Conservation (phyloP, 1,284 basidiomycete species). For the Cutaneotrichosporon dermatis region DNA sequence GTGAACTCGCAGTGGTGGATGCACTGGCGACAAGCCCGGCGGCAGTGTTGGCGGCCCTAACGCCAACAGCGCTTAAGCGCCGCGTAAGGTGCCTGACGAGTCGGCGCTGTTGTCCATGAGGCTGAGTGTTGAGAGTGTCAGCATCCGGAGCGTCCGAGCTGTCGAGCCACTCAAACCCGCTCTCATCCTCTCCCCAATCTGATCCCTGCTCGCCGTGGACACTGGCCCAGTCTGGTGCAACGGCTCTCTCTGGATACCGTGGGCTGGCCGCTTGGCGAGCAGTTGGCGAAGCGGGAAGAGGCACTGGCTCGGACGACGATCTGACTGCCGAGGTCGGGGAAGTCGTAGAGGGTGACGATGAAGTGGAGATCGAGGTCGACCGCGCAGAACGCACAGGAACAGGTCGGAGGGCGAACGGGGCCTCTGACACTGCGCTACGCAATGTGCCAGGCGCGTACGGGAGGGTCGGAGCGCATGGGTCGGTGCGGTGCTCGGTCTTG, state of each 20-base stretch:
- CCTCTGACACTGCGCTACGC: conserved; percentile 10
- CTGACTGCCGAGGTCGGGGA: not conserved
- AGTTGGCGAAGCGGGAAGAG: not conserved
- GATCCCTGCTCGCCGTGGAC: conserved; percentile 45
- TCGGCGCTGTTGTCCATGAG: not conserved
- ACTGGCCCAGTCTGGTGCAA: conserved; percentile 27
- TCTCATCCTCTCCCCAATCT: conserved; percentile 47
- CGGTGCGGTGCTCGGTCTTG: not conserved
- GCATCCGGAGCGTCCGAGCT: conserved; percentile 22
- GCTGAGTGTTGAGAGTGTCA: not conserved
- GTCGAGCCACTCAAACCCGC: conserved; percentile 44
- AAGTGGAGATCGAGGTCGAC: not conserved
- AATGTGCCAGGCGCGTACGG: conserved; percentile 1
- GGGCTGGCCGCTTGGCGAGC: conserved; percentile 2
- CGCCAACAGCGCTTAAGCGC: not conserved
- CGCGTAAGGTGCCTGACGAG: not conserved
- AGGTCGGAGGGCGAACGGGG: conserved; percentile 16
- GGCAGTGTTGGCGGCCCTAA: conserved; percentile 6
- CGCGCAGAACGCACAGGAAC: conserved; percentile 16
- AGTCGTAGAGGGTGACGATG: not conserved
- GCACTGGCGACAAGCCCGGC: not conserved
- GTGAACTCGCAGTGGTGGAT: not conserved
- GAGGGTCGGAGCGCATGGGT: conserved; percentile 1
- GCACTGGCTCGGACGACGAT: conserved; percentile 3
- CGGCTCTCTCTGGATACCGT: conserved; percentile 12